A percentile compares a stretch with the other conserved stretches of the same genome.
These are phyloP conservation scores for Calonectria ilicicola DNA, from an alignment of 2,329 filamentous ascomycete species.

Conservation along the genomic window DNA sequence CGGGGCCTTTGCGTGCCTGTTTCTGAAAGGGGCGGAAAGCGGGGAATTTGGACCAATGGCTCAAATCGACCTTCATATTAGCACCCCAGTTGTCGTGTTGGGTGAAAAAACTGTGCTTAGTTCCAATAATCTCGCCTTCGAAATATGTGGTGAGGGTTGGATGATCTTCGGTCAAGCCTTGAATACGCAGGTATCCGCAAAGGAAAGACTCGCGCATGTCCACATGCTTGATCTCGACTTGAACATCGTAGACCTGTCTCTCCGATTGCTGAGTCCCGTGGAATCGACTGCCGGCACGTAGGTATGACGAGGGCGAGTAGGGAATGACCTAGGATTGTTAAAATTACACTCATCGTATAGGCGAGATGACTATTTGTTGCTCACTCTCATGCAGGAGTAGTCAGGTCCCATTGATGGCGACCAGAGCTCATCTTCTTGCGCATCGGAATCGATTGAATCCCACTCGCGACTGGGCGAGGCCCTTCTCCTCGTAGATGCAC, in stretches of 20 bases:
- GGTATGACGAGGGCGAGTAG: constrained; percentile 84
- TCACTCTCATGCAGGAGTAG: constrained; percentile 52
- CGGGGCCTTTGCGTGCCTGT: constrained; percentile 66
- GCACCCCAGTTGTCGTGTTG: constrained; percentile 92
- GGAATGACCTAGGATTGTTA: constrained; percentile 71
- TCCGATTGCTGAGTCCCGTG: constrained; percentile 93
- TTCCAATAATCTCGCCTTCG: constrained; percentile 96
- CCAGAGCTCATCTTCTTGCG: constrained; percentile 47
- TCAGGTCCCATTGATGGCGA: constrained; percentile 53
- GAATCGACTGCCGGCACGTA: constrained; percentile 90
- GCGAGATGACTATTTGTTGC: constrained; percentile 22
- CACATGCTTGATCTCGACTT: constrained; percentile 97
- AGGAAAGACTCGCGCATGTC: constrained; percentile 94
- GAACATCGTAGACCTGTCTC: constrained; percentile 91
- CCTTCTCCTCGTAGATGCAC: constrained; percentile 28
- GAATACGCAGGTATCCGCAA: constrained; percentile 94
- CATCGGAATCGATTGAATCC: constrained; percentile 38
- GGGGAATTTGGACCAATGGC: constrained; percentile 92
- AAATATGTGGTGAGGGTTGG: constrained; percentile 99
- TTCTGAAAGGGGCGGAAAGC: constrained; percentile 83
- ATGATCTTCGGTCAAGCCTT: constrained; percentile 95
- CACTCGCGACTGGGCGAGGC: constrained; percentile 33
- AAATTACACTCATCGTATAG: constrained; percentile 20
- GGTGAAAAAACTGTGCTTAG: constrained; percentile 94
- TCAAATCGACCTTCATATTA: constrained; percentile 89